Percentiles rank a stretch among this genome's conserved stretches.
These are phyloP conservation scores for Grosmannia clavigera DNA, from an alignment of 2,329 filamentous ascomycete species.

Conservation along the genomic window DNA sequence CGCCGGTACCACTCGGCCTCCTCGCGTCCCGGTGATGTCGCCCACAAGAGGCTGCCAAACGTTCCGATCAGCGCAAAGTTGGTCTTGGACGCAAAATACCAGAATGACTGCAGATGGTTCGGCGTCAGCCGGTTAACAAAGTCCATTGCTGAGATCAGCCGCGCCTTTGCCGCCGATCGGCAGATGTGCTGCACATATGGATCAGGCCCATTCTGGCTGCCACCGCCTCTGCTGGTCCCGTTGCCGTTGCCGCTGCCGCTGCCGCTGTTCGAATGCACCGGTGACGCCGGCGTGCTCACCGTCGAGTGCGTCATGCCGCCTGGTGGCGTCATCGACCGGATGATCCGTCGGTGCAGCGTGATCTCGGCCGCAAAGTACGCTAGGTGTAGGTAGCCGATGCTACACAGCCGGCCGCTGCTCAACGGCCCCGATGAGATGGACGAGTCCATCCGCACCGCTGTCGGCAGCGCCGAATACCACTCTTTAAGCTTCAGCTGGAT, in stretches of 20 bases:
- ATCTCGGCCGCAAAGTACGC: slow-evolving; percentile 93
- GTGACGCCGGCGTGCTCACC: slow-evolving; percentile 16
- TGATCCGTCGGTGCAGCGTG: slow-evolving; percentile 80
- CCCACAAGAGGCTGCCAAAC: slow-evolving; percentile 81
- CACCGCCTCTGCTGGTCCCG: slow-evolving; percentile 7
- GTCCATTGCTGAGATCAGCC: slow-evolving; percentile 91
- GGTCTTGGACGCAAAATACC: slow-evolving; percentile 78
- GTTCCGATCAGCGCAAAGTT: slow-evolving; percentile 94
- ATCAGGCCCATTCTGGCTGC: slow-evolving; percentile 35
- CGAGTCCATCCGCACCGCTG: slow-evolving; percentile 52
- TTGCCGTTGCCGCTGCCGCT: background rate
- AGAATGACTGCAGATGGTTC: slow-evolving; percentile 78
- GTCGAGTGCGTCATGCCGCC: slow-evolving; percentile 17
- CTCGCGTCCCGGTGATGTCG: slow-evolving; percentile 73
- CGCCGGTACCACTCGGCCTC: slow-evolving; percentile 89
- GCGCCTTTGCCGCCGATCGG: slow-evolving; percentile 83
- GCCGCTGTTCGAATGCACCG: background rate
- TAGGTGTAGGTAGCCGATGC: slow-evolving; percentile 70
- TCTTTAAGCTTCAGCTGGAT: slow-evolving; percentile 74
- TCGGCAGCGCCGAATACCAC: slow-evolving; percentile 63
- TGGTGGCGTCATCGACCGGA: slow-evolving; percentile 56
- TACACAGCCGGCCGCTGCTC: slow-evolving; percentile 36
- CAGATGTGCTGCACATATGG: slow-evolving; percentile 84
- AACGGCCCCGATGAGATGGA: slow-evolving; percentile 29
- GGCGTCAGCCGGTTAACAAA: slow-evolving; percentile 89